A percentile compares a stretch with the other conserved stretches of the same genome.
Evolutionary conservation across 208 protist species (phyloP).

Genomic region (Crithidia expoeki): DNA sequence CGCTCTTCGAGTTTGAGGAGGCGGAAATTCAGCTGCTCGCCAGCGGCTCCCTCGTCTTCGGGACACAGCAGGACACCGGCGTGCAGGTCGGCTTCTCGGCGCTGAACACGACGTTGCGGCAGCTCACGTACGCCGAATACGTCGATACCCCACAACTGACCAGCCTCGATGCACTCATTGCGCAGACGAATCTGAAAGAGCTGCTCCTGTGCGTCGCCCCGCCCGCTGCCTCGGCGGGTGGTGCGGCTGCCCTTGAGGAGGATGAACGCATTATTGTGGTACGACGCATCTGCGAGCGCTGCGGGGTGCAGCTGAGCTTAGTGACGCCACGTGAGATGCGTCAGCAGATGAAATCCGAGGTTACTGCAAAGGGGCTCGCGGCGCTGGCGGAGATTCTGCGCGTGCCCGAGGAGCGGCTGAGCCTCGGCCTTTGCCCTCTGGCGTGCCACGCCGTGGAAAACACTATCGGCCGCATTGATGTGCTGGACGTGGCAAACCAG

Average conservation of each 20-base stretch:
- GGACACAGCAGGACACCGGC: constrained; percentile 31
- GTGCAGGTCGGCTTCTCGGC: constrained; percentile 73
- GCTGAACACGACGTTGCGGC: constrained; percentile 87
- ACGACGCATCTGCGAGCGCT: constrained; percentile 83
- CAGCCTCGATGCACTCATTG: constrained; percentile 77
- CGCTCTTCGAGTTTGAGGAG: constrained; percentile 89
- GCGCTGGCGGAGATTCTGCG: constrained; percentile 74
- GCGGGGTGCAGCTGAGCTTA: constrained; percentile 54
- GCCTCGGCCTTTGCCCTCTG: constrained; percentile 44
- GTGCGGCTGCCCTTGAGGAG: constrained; percentile 16
- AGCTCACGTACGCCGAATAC: constrained; percentile 80
- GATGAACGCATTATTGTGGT: constrained; percentile 60
- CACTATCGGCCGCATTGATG: constrained; percentile 65
- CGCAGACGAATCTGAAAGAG: constrained; percentile 88
- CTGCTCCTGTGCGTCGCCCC: constrained; percentile 47
- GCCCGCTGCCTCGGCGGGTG: constrained; percentile 4
- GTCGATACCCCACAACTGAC: constrained; percentile 72
- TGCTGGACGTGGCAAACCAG: constrained; percentile 72
- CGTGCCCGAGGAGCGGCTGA: constrained; percentile 78
- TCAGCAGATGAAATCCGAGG: constrained; percentile 31
- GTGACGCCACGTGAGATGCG: constrained; percentile 40
- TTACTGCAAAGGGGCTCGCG: constrained; percentile 29
- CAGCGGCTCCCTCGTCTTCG: constrained; percentile 62
- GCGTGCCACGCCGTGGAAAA: constrained; percentile 70
- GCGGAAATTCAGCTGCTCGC: constrained; percentile 85